Percentiles rank a stretch among this genome's conserved stretches.
Conservation (phyloP, 23 red algal genomes). For the Gracilaria caudata region DNA sequence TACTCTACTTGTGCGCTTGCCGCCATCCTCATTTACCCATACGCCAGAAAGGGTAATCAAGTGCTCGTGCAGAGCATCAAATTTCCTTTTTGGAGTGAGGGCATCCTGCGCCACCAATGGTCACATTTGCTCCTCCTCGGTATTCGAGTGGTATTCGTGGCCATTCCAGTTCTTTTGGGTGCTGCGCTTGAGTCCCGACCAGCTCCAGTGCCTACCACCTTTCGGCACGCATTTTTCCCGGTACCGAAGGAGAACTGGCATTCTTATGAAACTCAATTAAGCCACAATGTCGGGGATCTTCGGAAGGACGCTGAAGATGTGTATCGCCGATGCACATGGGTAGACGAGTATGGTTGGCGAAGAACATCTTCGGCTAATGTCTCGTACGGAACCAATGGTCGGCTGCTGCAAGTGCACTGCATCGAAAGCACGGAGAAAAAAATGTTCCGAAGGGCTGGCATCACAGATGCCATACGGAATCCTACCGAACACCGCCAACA, state of each 20-base stretch:
- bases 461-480: background rate
- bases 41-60: background rate
- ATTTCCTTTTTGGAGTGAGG: constrained; percentile 10
- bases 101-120: background rate
- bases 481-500: background rate
- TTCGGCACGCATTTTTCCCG: background rate
- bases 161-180: background rate
- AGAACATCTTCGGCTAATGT: background rate
- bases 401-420: background rate
- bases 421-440: background rate
- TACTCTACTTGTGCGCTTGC: background rate
- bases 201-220: background rate
- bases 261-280: background rate
- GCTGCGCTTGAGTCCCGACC: background rate
- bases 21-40: background rate
- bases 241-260: background rate
- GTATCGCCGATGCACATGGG: background rate
- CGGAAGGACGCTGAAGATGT: background rate
- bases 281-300: background rate
- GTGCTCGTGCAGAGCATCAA: background rate
- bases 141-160: background rate
- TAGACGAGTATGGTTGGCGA: background rate
- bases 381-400: background rate
- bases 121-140: background rate
- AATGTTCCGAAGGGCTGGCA: background rate